These are phyloP conservation scores for Solanum corneliomulleri DNA, from an alignment of 257 asterid genomes.

Conservation along the genomic window DNA sequence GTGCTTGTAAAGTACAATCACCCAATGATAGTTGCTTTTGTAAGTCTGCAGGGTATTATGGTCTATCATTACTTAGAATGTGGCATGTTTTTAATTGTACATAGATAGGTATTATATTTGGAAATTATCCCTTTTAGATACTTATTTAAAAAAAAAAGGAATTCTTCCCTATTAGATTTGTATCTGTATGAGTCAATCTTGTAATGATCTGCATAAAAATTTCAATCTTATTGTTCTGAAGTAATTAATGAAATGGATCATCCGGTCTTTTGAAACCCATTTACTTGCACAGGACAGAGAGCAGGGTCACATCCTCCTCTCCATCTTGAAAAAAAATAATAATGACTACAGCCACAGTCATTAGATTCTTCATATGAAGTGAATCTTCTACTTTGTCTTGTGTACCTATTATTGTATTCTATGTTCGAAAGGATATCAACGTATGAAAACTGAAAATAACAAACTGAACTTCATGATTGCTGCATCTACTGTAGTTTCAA, in stretches of 20 bases:
- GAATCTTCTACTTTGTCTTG: background rate
- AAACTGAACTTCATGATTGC: background rate
- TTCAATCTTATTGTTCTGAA: background rate
- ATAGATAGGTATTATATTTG: background rate
- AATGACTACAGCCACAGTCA: background rate
- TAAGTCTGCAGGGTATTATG: constrained; percentile 20
- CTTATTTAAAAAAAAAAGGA: background rate
- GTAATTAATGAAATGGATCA: background rate
- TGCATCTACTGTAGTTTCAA: background rate
- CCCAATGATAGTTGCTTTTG: constrained; percentile 68
- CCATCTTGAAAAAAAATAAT: background rate
- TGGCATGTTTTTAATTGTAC: background rate
- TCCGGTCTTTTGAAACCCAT: background rate
- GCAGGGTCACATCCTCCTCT: background rate
- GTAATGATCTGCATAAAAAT: background rate
- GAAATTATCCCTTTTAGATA: background rate
- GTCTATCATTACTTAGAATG: background rate
- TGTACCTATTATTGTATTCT: background rate
- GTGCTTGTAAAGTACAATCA: constrained; percentile 60
- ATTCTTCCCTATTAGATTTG: background rate
- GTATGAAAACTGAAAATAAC: background rate
- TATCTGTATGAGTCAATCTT: background rate
- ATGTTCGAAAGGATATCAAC: background rate
- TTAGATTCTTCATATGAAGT: background rate
- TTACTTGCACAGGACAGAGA: background rate